Evolutionary conservation across 2,329 filamentous ascomycete species (phyloP).

Genomic region (Triangularia verruculosa): DNA sequence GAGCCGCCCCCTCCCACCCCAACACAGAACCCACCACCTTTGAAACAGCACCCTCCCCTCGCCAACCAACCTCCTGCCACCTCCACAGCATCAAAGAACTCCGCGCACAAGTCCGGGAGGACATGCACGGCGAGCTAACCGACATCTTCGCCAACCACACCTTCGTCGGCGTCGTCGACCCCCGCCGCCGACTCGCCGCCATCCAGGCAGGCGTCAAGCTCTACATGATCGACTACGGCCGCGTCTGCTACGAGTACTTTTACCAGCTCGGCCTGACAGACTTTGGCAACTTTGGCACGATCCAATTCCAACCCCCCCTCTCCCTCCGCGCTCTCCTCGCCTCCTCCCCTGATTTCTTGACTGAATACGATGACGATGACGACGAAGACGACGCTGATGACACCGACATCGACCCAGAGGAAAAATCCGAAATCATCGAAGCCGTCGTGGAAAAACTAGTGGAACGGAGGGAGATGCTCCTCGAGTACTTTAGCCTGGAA

Average conservation of each 20-base stretch:
- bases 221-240: conserved; percentile 89
- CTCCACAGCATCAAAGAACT: conserved; percentile 84
- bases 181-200: conserved; percentile 79
- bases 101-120: conserved; percentile 73
- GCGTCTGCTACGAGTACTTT: conserved; percentile 83
- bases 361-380: conserved; percentile 49
- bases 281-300: conserved; percentile 88
- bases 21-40: conserved; percentile 61
- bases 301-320: conserved; percentile 75
- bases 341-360: conserved; percentile 47
- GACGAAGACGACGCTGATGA: conserved; percentile 30
- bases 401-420: conserved; percentile 49
- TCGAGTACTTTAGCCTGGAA: conserved; percentile 88
- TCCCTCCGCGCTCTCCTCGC: conserved; percentile 65
- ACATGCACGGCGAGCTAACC: conserved; percentile 80
- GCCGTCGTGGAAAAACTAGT: conserved; percentile 67
- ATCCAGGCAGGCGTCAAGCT: conserved; percentile 91
- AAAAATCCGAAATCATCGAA: conserved; percentile 64
- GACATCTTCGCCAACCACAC: conserved; percentile 85
- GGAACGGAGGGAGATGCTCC: conserved; percentile 76
- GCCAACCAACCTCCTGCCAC: conserved; percentile 66
- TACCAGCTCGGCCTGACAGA: conserved; percentile 94
- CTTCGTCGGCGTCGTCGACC: conserved; percentile 91
- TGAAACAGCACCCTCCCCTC: conserved; percentile 57
- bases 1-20: conserved; percentile 25